A percentile compares a stretch with the other conserved stretches of the same genome.
These are phyloP conservation scores for Carex pumila DNA, from an alignment of 176 grass and related monocot genomes.

Conservation along the genomic window DNA sequence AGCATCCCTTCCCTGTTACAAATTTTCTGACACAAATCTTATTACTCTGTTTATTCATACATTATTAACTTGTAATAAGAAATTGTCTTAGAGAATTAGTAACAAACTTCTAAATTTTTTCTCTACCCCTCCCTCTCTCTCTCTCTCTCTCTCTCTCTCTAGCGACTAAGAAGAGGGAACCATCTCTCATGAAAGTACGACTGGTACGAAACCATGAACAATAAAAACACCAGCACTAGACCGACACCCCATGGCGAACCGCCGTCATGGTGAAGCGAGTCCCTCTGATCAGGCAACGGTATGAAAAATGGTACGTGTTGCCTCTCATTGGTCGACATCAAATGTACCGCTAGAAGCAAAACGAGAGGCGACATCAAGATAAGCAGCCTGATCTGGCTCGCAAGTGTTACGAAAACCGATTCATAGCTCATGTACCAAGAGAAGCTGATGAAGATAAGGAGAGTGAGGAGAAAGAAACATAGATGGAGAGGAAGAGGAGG, in stretches of 20 bases:
- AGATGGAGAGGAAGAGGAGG: slow-evolving; percentile 47
- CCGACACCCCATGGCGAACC: slow-evolving; percentile 77
- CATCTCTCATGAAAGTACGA: slow-evolving; percentile 67
- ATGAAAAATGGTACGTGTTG: slow-evolving; percentile 25
- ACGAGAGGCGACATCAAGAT: slow-evolving; percentile 71
- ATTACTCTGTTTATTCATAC: background rate
- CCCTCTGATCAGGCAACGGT: slow-evolving; percentile 30
- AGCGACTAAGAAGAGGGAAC: slow-evolving; percentile 56
- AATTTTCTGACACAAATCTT: background rate
- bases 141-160: background rate
- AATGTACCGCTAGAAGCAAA: slow-evolving; percentile 66
- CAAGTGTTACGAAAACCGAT: slow-evolving; percentile 48
- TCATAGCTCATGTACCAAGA: slow-evolving; percentile 64
- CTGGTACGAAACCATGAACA: slow-evolving; percentile 94
- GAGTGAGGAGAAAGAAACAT: slow-evolving; percentile 61
- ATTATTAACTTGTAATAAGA: background rate
- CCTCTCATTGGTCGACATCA: slow-evolving; percentile 32
- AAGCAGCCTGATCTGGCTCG: slow-evolving; percentile 43
- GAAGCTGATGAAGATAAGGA: slow-evolving; percentile 42
- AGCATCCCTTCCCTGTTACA: background rate
- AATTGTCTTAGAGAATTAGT: background rate
- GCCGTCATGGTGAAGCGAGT: slow-evolving; percentile 22
- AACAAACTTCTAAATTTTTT: background rate
- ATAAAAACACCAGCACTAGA: slow-evolving; percentile 53
- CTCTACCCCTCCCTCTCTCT: background rate